Base-by-base conservation (phyloP, 164 flowering plant species). In the Pachysandra terminalis region DNA sequence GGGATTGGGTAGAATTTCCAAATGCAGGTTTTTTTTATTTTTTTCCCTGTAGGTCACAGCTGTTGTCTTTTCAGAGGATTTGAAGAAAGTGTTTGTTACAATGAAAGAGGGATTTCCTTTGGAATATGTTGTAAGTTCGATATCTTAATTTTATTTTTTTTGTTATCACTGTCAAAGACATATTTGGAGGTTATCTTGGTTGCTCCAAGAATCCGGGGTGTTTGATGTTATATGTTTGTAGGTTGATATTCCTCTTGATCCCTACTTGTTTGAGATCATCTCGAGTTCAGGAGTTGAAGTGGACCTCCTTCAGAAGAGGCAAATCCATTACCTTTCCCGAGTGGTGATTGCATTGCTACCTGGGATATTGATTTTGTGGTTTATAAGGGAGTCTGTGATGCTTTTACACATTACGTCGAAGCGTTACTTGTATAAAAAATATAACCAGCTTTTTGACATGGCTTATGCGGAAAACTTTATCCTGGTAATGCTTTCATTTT, bases 171-270 rank as follows among this genome's bases (percentile, higher is more conserved):
- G 21, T 17, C 48, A 28, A 59, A 64, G 27, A 37, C 21, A 56
- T 60, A 24, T 37, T 26, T 5, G 19, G 32, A 27, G 59, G 13
- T 66, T 0, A 5, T 41, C 48, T 23, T 58, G 40, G 22, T 41
- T 28, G 19, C 7, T 37, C 14, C 19, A 8, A 14, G 21, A 9
- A 37, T 13, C 49, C 16, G 55, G 19, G 61, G 66, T 58, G 49
- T 19, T 56, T 67, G 63, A 63, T 64, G 49, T 65, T 54, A 24
- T 53, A n/a, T 67, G 24, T 65, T 60, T 70, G 52, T 75, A 95
- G 98, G 98, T 95, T 77, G 94, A 95, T 78, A 92, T 95, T 71
- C 98, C 98, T 40, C 89, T 95, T 48, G 98, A 95, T 77, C 98
- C 98, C 2, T 79, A 83, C 80, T 77, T 95, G 80, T 95, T 95